These are phyloP conservation scores for Solanum boliviense DNA, from an alignment of 257 asterid genomes.

Conservation along the genomic window DNA sequence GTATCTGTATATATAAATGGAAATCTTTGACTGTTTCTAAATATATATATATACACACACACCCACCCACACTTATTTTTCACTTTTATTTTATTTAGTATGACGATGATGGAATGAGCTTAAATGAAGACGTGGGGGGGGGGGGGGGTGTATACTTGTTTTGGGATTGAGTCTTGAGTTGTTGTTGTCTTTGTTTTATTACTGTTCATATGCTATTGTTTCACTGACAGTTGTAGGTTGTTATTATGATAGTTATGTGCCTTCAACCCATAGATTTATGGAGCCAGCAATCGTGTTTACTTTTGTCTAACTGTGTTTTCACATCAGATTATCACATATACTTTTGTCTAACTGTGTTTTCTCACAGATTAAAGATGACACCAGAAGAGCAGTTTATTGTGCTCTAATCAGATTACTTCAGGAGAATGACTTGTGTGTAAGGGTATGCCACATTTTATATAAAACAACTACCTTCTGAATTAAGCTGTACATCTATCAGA, in stretches of 20 bases:
- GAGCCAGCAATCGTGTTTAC: conserved; percentile 5
- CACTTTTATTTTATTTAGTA: background rate
- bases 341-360: background rate
- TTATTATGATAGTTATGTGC: background rate
- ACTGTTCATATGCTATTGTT: background rate
- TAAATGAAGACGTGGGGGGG: background rate
- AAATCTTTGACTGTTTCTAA: background rate
- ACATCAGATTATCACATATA: conserved; percentile 34
- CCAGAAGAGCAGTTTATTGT: conserved; percentile 81
- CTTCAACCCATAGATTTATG: background rate
- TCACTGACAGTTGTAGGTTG: background rate
- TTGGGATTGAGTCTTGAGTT: background rate
- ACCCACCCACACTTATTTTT: background rate
- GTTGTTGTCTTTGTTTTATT: background rate
- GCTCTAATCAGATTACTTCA: conserved; percentile 87
- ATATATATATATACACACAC: background rate
- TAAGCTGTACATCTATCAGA: background rate
- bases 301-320: background rate
- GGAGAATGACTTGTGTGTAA: conserved; percentile 80
- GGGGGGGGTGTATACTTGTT: background rate
- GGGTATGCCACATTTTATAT: conserved; percentile 40
- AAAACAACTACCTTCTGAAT: background rate
- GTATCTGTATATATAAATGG: background rate
- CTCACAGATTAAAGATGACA: conserved; percentile 76
- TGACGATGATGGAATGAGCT: background rate